Evolutionary conservation across 331 rosid genomes (phyloP), one percentile per base, ranked within the genome.

Genomic region (Phaseolus coccineus): DNA sequence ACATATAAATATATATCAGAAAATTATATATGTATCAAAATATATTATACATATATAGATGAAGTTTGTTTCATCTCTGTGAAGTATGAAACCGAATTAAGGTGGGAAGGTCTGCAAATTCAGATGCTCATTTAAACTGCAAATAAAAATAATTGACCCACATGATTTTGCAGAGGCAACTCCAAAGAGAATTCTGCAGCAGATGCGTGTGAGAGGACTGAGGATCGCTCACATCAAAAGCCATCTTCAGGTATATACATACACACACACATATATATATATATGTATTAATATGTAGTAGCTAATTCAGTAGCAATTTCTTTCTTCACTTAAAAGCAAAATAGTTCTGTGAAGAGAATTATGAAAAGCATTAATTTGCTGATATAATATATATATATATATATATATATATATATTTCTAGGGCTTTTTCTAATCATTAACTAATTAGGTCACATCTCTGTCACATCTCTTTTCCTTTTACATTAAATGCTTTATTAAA

Each of bases 171-270:
- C 86, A 90, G 95, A 85, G 53, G 95, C 95, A 57, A 90, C 91
- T 10, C 95, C 95, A 16, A 88, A 85, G 63, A 72, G 76, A 6
- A 90, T 90, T 77, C 74, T 88, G 87, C 93, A 88, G 88, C 78
- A 59, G 63, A 90, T 90, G 95, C 69, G 64, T 59, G 87, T 87
- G 74, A 84, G 80, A 81, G 95, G 87, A 58, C 73, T 90, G 46
- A 82, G 77, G 33, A 90, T 90, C 39, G 84, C 90, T 74, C 95
- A 90, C 56, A 67, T 90, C 78, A 90, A 90, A 81, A 90, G 95
- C 83, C 95, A 88, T 84, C 89, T 90, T 44, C 95, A 90, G 93
- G 95, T 90, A 66, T 44, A 9, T 44, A 3, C 8, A 2, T 40
- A 40, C 8, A 40, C 0, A 40, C 8, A 39, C 1, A 39, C 6